Evolutionary conservation across 192 early-diverging fungal species (phyloP), one percentile per base, ranked within the genome.

Genomic region (Bifiguratus adelaidae): DNA sequence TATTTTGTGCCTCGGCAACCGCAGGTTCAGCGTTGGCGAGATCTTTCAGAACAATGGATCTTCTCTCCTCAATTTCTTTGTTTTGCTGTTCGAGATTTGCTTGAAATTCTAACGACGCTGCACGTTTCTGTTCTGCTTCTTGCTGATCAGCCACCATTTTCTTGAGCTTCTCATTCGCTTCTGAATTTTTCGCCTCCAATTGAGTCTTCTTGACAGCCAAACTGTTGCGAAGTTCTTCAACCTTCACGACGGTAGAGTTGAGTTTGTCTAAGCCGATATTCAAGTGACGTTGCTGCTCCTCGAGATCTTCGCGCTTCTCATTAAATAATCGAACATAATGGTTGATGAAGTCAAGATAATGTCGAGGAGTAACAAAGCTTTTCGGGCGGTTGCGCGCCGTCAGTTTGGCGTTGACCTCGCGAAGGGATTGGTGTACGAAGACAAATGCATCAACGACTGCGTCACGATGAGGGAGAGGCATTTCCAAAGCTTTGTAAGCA

Each of bases 251-350:
- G 13, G 97, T 99, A 37, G 87, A 88, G 55, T 82, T 77, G 50
- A 99, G 80, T 63, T 92, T 92, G 53, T 95, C 97, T 50, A 99
- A 66, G 37, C 97, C 97, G 51, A 95, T 85, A 51, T 94, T 94
- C 47, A 99, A 77, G 50, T 99, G 97, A 19, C 92, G 85, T 62
- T 99, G 97, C 63, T 93, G 92, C 51, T 97, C 95, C 68, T 99
- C 95, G 11, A 99, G 68, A 56, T 91, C 86, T 42, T 87, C 88
- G 16, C 92, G 86, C 56, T 95, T 96, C 65, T 89, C 89, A 51
- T 78, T 79, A 67, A 83, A 96, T 40, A 98, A 65, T 28, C 80
- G 77, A 16, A 83, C 84, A 56, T 92, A 97, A 40, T 96, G 92
- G 50, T 77, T 75, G 47, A 99, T 89, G 58, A 97, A 95, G 72